Base-by-base conservation (phyloP, 1,139 yeast species). In the Meyerozyma carpophila region DNA sequence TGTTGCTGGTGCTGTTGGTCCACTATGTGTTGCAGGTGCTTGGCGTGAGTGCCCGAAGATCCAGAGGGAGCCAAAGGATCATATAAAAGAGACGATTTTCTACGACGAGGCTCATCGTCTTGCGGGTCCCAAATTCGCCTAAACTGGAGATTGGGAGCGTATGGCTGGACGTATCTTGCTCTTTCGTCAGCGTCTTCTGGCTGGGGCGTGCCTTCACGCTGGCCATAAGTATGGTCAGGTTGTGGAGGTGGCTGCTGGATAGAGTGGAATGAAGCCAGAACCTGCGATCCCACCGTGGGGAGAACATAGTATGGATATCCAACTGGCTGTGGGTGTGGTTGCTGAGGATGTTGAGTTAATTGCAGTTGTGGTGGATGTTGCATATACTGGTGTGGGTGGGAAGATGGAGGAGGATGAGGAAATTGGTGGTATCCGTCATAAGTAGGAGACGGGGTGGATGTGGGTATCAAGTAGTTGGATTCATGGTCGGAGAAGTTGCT, bases 101-200 rank as follows among this genome's bases (percentile, higher is more conserved):
- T 31, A 27, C 39, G 46, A 10, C 49, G 32, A 6, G 41, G 50
- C 13, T 49, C 43, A 8, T 31, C 34, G 11, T 32, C 45, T 11
- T 50, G 39, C 40, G 51, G 53, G 41, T 65, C 68, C 74, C 75
- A 70, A 20, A 70, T 68, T 49, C 70, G 68, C 41, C 75, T 53
- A 51, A 70, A 70, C 47, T 68, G 71, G 21, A 68, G 54, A 42
- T 52, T 54, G 3, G 71, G 66, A 11, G 63, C 53, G 42, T 62
- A 61, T 39, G 59, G 62, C 43, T 58, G 63, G 25, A 29, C 37
- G 39, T 21, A 37, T 37, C 7, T 18, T 28, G 20, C 6, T 13
- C 28, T 36, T 10, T 34, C 37, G 3, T 34, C 36, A n/a, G 21
- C 25, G 4, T 34, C 37, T 11, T 34, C 37, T 10, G 37, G 13